A percentile compares a stretch with the other conserved stretches of the same genome.
These are phyloP conservation scores for Paratrypanosoma confusum DNA, from an alignment of 208 protist species.

Conservation along the genomic window DNA sequence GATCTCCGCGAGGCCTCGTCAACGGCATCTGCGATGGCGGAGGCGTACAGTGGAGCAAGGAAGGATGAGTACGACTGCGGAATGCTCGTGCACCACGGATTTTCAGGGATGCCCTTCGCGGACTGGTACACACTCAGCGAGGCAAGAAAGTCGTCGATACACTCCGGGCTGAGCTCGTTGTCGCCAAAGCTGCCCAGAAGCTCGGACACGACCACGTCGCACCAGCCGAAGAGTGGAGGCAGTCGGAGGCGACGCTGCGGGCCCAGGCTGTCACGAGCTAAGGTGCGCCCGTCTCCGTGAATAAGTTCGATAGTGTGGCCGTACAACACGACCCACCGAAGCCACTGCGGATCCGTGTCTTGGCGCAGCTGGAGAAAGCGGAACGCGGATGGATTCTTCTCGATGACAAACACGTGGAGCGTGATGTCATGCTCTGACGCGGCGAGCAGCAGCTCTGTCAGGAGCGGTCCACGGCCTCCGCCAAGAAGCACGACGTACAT, in stretches of 20 bases:
- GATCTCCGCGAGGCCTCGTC: conserved; percentile 42
- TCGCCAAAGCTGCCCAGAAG: conserved; percentile 98
- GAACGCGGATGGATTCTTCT: conserved; percentile 97
- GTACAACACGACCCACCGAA: conserved; percentile 41
- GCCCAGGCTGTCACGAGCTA: conserved; percentile 18
- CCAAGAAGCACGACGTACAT: conserved; percentile 94
- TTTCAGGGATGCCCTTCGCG: conserved; percentile 20
- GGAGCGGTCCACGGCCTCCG: conserved; percentile 93
- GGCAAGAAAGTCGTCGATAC: conserved; percentile 90
- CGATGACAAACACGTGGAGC: conserved; percentile 91
- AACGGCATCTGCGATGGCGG: conserved; percentile 34
- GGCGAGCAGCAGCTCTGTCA: conserved; percentile 77
- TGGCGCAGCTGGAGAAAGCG: conserved; percentile 73
- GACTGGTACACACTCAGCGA: conserved; percentile 45
- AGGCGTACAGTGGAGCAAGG: conserved; percentile 66
- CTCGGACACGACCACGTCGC: conserved; percentile 96
- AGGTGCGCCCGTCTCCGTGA: conserved; percentile 72
- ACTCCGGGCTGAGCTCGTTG: conserved; percentile 99
- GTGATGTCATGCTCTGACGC: conserved; percentile 41
- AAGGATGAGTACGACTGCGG: conserved; percentile 68
- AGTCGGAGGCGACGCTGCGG: conserved; percentile 7
- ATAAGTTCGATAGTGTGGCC: conserved; percentile 87
- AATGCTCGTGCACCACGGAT: conserved; percentile 47
- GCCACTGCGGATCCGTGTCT: conserved; percentile 46
- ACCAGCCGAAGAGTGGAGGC: conserved; percentile 61